phyloP scores from a whole-genome alignment of 2,329 filamentous ascomycete species.

The Xylaria sp. region DNA sequence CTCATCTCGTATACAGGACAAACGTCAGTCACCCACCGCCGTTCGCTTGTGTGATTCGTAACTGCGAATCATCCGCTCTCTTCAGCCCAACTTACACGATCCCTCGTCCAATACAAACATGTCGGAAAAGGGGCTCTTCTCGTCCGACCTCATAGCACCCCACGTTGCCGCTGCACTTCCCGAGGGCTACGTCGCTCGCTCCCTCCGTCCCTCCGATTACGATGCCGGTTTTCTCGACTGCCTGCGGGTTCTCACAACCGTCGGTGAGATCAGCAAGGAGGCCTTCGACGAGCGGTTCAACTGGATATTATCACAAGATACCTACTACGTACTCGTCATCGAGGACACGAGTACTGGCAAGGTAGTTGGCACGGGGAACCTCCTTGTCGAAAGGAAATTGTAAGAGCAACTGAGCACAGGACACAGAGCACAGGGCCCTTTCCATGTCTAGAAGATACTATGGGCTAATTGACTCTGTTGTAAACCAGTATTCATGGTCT shows the following conservation, averaged over 20 bases:
- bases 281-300: slow-evolving; percentile 84
- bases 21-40: not conserved
- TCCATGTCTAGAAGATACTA: not conserved
- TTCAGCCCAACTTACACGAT: not conserved
- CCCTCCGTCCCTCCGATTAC: slow-evolving; percentile 83
- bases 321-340: slow-evolving; percentile 89
- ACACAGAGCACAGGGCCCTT: not conserved
- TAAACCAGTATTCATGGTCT: slow-evolving; percentile 76
- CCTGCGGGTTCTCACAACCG: slow-evolving; percentile 88
- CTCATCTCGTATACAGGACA: not conserved
- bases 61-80: not conserved
- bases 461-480: slow-evolving; percentile 25
- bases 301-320: slow-evolving; percentile 79
- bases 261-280: slow-evolving; percentile 83
- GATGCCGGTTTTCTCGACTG: slow-evolving; percentile 88
- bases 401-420: slow-evolving; percentile 57
- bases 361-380: slow-evolving; percentile 89
- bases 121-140: slow-evolving; percentile 76
- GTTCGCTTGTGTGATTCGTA: not conserved
- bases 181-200: slow-evolving; percentile 82
- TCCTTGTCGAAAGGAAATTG: slow-evolving; percentile 96
- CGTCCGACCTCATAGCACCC: slow-evolving; percentile 79
- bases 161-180: slow-evolving; percentile 79
- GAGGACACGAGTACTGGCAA: slow-evolving; percentile 72
- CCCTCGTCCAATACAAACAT: slow-evolving; percentile 38